A percentile compares a stretch with the other conserved stretches of the same genome.
Evolutionary conservation across 805 yeast genomes (phyloP).

Genomic region (Lachancea kluyveri): DNA sequence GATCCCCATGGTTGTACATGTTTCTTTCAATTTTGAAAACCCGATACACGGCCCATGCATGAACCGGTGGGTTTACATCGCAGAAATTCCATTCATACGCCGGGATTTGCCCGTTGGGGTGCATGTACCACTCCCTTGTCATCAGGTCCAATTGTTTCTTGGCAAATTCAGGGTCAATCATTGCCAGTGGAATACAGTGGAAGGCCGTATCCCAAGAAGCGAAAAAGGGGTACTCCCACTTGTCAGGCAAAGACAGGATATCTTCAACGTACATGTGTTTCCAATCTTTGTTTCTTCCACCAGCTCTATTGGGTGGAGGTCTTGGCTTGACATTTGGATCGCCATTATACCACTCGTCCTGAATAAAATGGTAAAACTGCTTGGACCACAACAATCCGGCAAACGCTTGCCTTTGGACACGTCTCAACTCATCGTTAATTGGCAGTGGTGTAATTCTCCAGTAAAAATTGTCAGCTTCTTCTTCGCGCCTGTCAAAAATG

Average conservation of each 20-base stretch:
- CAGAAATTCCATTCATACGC: slow-evolving; percentile 95
- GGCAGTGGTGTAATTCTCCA: slow-evolving; percentile 86
- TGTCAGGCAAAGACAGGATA: slow-evolving; percentile 83
- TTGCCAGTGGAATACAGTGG: slow-evolving; percentile 88
- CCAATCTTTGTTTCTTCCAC: slow-evolving; percentile 88
- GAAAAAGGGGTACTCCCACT: slow-evolving; percentile 93
- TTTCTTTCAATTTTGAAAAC: slow-evolving; percentile 83
- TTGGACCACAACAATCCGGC: slow-evolving; percentile 93
- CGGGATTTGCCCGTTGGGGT: slow-evolving; percentile 95
- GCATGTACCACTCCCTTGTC: slow-evolving; percentile 96
- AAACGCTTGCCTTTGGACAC: slow-evolving; percentile 87
- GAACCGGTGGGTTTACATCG: slow-evolving; percentile 97
- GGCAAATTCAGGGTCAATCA: slow-evolving; percentile 90
- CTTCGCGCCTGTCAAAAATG: slow-evolving; percentile 61
- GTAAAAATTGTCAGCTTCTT: slow-evolving; percentile 89
- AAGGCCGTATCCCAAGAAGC: slow-evolving; percentile 97
- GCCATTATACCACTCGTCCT: slow-evolving; percentile 81
- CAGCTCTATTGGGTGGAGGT: slow-evolving; percentile 78
- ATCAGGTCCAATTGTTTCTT: slow-evolving; percentile 79
- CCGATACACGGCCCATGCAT: slow-evolving; percentile 91
- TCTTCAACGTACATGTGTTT: slow-evolving; percentile 83
- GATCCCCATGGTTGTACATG: slow-evolving; percentile 74
- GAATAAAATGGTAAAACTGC: slow-evolving; percentile 83
- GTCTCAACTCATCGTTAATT: slow-evolving; percentile 68
- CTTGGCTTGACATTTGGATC: slow-evolving; percentile 69